These are phyloP conservation scores for Pugionium dolabratum DNA, from an alignment of 345 rosid genomes.

Conservation along the genomic window DNA sequence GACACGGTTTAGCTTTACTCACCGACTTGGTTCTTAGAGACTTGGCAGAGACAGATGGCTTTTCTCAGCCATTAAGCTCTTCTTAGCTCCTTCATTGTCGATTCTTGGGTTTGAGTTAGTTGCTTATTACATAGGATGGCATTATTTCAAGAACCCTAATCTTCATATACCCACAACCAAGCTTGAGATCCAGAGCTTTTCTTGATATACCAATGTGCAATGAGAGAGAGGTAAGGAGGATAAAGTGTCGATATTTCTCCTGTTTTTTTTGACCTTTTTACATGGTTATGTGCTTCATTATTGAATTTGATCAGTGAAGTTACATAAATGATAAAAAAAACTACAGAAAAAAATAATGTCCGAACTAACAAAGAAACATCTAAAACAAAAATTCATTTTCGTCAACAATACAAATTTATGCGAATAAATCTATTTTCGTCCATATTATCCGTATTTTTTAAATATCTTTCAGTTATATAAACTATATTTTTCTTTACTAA, in stretches of 20 bases:
- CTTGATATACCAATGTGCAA: constrained; percentile 37
- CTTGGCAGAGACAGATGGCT: constrained; percentile 66
- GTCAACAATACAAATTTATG: too few species aligned
- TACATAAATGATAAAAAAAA: not conserved
- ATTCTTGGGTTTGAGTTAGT: constrained; percentile 65
- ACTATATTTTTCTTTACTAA: too few species aligned
- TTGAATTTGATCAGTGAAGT: not conserved
- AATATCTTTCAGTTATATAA: too few species aligned
- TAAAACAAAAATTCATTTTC: too few species aligned
- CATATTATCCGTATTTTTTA: too few species aligned
- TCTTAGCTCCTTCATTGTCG: constrained; percentile 50
- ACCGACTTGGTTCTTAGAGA: constrained; percentile 56
- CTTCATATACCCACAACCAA: constrained; percentile 60
- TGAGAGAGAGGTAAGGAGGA: constrained; percentile 82
- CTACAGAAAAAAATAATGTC: too few species aligned
- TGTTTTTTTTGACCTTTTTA: constrained; percentile 12
- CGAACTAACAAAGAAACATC: too few species aligned
- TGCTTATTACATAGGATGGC: constrained; percentile 84
- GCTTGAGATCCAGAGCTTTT: constrained; percentile 64
- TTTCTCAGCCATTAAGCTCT: constrained; percentile 55
- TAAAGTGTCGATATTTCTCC: constrained; percentile 18
- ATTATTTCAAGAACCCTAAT: constrained; percentile 62
- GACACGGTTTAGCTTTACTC: constrained; percentile 61
- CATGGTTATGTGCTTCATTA: not conserved
- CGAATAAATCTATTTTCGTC: too few species aligned